Conservation (phyloP, 2,329 filamentous ascomycete genomes). For the Beauveria rudraprayagi region DNA sequence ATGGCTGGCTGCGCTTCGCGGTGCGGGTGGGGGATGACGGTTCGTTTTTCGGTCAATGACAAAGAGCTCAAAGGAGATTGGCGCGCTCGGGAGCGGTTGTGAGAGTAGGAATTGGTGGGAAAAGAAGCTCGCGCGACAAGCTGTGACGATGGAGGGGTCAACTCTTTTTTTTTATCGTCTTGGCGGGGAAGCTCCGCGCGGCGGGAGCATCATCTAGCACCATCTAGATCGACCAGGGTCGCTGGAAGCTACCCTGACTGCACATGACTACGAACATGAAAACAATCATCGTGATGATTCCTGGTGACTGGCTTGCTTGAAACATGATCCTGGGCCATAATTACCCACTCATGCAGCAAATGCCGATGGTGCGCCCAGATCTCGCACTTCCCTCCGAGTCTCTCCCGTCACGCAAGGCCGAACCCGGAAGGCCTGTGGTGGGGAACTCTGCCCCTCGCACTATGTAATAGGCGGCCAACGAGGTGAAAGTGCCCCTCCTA, state of each 20-base stretch:
- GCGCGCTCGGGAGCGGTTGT: neutral
- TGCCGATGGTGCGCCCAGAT: neutral
- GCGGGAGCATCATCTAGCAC: neutral
- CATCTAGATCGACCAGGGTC: neutral
- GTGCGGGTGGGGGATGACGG: too few species aligned
- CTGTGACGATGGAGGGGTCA: neutral
- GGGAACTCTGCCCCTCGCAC: conserved; percentile 7
- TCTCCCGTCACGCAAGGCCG: neutral
- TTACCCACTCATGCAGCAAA: too few species aligned
- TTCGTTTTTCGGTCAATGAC: too few species aligned
- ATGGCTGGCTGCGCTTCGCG: conserved; percentile 18
- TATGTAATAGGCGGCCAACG: neutral
- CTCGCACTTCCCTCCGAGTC: conserved; percentile 6
- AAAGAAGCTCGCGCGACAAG: neutral
- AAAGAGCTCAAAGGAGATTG: neutral
- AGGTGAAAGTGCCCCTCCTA: neutral
- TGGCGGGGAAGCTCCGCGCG: neutral
- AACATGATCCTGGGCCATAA: too few species aligned
- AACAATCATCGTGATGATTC: too few species aligned
- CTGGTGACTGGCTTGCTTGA: too few species aligned
- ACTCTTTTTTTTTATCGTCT: neutral
- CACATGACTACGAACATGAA: too few species aligned
- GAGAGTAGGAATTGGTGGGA: neutral
- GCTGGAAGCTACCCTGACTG: neutral
- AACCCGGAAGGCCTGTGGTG: conserved; percentile 4